Base-by-base conservation (phyloP, 371 early-diverging fungal genomes). In the Rhizomucor miehei region DNA sequence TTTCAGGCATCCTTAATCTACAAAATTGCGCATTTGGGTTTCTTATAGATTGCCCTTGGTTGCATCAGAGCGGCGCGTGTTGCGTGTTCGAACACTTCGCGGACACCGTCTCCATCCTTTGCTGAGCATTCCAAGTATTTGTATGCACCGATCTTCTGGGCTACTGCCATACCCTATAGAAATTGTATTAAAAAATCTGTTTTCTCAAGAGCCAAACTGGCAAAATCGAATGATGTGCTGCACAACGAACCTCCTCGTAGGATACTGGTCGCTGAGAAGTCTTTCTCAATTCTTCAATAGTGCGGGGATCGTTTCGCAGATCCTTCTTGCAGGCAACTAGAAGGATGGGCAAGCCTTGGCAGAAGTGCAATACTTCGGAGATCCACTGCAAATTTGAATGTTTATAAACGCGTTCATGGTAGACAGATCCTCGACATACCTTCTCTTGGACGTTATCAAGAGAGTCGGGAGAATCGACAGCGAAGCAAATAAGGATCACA, bases 101-200 rank as follows among this genome's bases (percentile, higher is more conserved):
- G 83, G 50, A 98, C 95, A 60, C 93, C 94, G 46, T 93, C 91
- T 54, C 92, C 90, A 41, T 80, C 82, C 80, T 89, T 91, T 63
- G 98, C 97, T 51, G 91, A 91, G 77, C 98, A 98, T 73, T 98
- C 62, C 56, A 96, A 74, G 80, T 94, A 96, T 65, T 89, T 87
- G 77, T 84, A 82, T 39, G 97, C 97, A 51, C 82, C 81, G 69
- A 98, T 94, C 65, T 83, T 83, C 51, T 85, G 77, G 13, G 96
- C 89, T 43, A 92, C 82, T 41, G 68, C 77, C 47, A 67, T 59
- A 55, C 89, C 93, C 88, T 89, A 68, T 50, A 56, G 19, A 40
- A 57, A 47, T 47, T 29, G 48, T 12, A 48, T 43, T 38, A 51
- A 36, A n/a, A n/a, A n/a, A n/a, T n/a, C n/a, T n/a, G n/a, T n/a